Conservation (phyloP, 345 rosid genomes). For the Citropsis articulata region DNA sequence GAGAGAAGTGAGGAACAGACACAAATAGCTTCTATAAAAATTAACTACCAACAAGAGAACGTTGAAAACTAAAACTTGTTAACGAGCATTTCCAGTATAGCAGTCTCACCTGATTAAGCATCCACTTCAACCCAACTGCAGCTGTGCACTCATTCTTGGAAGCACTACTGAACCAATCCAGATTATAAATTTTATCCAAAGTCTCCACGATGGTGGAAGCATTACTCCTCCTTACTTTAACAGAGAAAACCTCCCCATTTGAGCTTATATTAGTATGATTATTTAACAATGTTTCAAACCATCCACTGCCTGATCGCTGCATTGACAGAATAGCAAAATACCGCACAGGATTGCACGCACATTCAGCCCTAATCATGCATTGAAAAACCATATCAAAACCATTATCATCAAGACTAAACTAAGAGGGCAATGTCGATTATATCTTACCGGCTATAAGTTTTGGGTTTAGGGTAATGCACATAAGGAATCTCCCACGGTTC, state of each 20-base stretch:
- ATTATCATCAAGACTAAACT: slow-evolving; percentile 1
- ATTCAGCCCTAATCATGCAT: slow-evolving; percentile 69
- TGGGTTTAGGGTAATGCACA: slow-evolving; percentile 80
- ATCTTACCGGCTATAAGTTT: slow-evolving; percentile 70
- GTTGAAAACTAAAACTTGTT: neutral
- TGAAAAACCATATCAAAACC: slow-evolving; percentile 13
- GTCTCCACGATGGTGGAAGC: slow-evolving; percentile 68
- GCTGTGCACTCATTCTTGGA: slow-evolving; percentile 98
- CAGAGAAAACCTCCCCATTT: slow-evolving; percentile 93
- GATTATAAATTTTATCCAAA: slow-evolving; percentile 72
- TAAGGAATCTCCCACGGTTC: slow-evolving; percentile 94
- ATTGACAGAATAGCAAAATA: slow-evolving; percentile 92
- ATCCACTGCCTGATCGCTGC: slow-evolving; percentile 99
- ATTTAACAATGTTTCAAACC: slow-evolving; percentile 96
- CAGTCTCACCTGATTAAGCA: slow-evolving; percentile 91
- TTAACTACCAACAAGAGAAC: neutral
- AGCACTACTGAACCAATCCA: slow-evolving; percentile 95
- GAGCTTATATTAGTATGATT: slow-evolving; percentile 97
- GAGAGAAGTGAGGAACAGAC: neutral
- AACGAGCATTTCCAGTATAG: neutral
- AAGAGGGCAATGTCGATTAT: neutral
- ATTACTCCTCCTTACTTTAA: slow-evolving; percentile 86
- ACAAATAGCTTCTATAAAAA: neutral
- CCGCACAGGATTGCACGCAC: slow-evolving; percentile 85
- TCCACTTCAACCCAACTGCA: slow-evolving; percentile 98